Evolutionary conservation across 495 filamentous ascomycete species (phyloP), one percentile per base, ranked within the genome.

Genomic region (Parathielavia hyrcaniae): DNA sequence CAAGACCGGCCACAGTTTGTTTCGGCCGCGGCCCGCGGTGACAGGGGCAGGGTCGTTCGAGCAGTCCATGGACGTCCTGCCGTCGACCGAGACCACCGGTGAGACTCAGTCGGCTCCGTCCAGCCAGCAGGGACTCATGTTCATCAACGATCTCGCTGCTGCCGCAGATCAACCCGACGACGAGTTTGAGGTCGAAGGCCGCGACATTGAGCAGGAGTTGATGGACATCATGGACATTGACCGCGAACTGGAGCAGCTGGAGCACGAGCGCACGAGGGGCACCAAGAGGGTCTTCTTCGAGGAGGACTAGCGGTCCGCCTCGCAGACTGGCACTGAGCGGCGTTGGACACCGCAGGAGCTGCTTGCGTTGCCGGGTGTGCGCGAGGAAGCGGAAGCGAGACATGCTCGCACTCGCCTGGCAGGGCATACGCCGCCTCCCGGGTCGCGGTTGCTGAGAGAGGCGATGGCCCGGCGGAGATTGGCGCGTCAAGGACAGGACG

Each of bases 181-280:
- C 36, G 74, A 77, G 45, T 63, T 72, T 17, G 70, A 74, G 39
- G 76, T 75, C 22, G 68, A 70, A 35, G 72, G 71, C 11, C 68
- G 79, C 10, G 74, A 82, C 50, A 75, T 78, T 32, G 80, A 79
- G 59, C 67, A 72, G 43, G 76, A 79, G 60, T 71, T 79, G 69
- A 70, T 81, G 64, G 77, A 79, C 59, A 78, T 82, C 23, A 77
- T 79, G 68, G 77, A 77, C 47, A 81, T 82, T 64, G 80, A 82
- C 49, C 71, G 75, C 41, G 79, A 76, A 59, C 58, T 81, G 57
- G 75, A 79, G 49, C 66, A 69, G 45, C 63, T 81, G 69, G 77
- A 80, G 55, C 63, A 60, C 34, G 69, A 72, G 11, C 64, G 74
- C 34, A 72, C 69, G 26, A 65, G 70, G 54, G 73, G 74, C 26